Evolutionary conservation across 177 flowering plant species (phyloP).

Genomic region (Vitis hybrid): DNA sequence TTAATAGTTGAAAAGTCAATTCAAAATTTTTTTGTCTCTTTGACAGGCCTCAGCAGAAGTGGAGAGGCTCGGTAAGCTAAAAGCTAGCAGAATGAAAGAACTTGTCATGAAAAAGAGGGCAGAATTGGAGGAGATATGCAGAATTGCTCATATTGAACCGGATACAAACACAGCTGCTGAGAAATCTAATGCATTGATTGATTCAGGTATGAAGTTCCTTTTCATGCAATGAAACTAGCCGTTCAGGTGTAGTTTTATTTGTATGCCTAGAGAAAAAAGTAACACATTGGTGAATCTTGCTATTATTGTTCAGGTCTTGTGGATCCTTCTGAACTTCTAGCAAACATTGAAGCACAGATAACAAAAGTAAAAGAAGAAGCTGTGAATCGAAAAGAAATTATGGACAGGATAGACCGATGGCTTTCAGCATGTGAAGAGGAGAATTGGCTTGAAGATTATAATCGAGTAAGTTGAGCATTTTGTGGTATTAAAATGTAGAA

Average conservation of each 20-base stretch:
- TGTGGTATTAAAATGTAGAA: not conserved
- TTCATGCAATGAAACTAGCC: not conserved
- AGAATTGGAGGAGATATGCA: slow-evolving; percentile 87
- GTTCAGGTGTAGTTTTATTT: not conserved
- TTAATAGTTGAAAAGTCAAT: not conserved
- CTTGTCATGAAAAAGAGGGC: slow-evolving; percentile 82
- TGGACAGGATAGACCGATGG: slow-evolving; percentile 86
- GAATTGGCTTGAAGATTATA: slow-evolving; percentile 92
- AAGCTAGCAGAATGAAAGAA: slow-evolving; percentile 95
- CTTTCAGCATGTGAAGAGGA: slow-evolving; percentile 90
- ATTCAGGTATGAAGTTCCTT: slow-evolving; percentile 58
- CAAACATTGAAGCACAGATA: slow-evolving; percentile 80
- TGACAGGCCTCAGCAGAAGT: slow-evolving; percentile 80
- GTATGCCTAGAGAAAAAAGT: not conserved
- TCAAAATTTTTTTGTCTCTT: slow-evolving; percentile 7
- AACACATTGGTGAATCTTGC: not conserved
- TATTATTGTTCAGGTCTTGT: slow-evolving; percentile 60
- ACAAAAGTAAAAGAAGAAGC: slow-evolving; percentile 75
- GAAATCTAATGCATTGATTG: slow-evolving; percentile 78
- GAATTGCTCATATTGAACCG: slow-evolving; percentile 71
- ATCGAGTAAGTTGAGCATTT: slow-evolving; percentile 46
- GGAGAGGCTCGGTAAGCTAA: slow-evolving; percentile 70
- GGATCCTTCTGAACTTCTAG: slow-evolving; percentile 83
- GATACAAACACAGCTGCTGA: slow-evolving; percentile 77
- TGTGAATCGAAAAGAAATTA: slow-evolving; percentile 70